Evolutionary conservation across 2,329 filamentous ascomycete species (phyloP), one percentile per base, ranked within the genome.

Genomic region (Periconia digitata): DNA sequence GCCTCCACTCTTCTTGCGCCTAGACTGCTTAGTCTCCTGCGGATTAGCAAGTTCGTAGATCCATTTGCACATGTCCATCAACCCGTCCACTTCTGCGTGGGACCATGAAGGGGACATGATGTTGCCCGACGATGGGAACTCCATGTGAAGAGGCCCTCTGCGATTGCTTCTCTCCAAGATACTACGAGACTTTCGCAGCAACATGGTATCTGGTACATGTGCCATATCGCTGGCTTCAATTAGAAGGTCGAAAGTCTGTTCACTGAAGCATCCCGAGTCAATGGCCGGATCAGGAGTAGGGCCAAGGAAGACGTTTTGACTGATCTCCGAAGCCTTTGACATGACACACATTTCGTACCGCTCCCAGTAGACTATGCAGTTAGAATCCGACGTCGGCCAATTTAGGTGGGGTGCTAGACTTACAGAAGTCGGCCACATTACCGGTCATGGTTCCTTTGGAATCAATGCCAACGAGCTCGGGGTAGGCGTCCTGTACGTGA

Each of bases 71-170:
- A 87, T 92, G 47, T 91, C 87, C 36, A 96, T 76, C 36, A 97
- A 85, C 21, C 85, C 88, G 64, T 96, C 90, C 1, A 89, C 84
- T 70, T 96, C 92, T 8, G 81, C 77, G 50, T 92, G 88, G 1
- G 87, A 90, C 82, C 88, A 95, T 0, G 87, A 89, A 2, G 91
- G 88, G 2, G 90, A 86, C 61, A 92, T 79, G 46, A 97, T 89
- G 61, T 90, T 95, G n/a, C 94, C 94, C 1, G 92, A 96, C 0
- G 91, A 94, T 1, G 92, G 92, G 53, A 97, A 97, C 56, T 95
- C 88, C 44, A 95, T 74, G 54, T 81, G 76, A 51, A 85, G 73
- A 13, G 81, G 73, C 4, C 75, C 72, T 35, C 55, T 60, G 41
- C 72, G 62, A 6, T 74, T 72, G 12, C 76, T 73, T 39, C 79